These are phyloP conservation scores for Pseudogymnoascus sp. DNA, from an alignment of 2,329 filamentous ascomycete genomes.

Conservation along the genomic window DNA sequence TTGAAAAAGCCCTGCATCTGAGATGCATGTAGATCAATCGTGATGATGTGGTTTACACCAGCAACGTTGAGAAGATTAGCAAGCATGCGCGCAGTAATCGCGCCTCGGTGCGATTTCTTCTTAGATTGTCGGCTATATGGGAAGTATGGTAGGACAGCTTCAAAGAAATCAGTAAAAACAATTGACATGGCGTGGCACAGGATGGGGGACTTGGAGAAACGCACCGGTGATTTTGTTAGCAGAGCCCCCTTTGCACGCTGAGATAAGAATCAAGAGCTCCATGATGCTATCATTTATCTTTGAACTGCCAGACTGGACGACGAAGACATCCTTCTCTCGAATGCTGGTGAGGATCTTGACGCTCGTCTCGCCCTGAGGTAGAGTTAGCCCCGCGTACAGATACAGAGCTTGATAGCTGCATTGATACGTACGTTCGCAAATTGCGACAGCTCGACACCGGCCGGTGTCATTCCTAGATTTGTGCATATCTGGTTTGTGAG, in stretches of 20 bases:
- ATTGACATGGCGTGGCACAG: not conserved
- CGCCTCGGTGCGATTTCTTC: slow-evolving; percentile 94
- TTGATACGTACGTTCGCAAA: slow-evolving; percentile 58
- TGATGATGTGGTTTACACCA: slow-evolving; percentile 95
- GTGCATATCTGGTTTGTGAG: slow-evolving; percentile 60
- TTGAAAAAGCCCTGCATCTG: slow-evolving; percentile 99
- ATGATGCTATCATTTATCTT: slow-evolving; percentile 98
- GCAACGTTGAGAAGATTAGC: slow-evolving; percentile 90
- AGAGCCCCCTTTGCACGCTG: slow-evolving; percentile 94
- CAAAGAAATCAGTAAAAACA: slow-evolving; percentile 16
- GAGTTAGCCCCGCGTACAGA: slow-evolving; percentile 21
- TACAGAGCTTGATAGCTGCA: slow-evolving; percentile 20
- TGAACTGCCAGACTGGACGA: slow-evolving; percentile 91
- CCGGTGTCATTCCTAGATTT: slow-evolving; percentile 59
- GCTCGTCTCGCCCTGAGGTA: slow-evolving; percentile 56
- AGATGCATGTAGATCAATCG: slow-evolving; percentile 90
- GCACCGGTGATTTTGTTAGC: slow-evolving; percentile 92
- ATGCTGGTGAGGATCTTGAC: slow-evolving; percentile 67
- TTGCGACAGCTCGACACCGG: slow-evolving; percentile 58
- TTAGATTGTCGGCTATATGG: slow-evolving; percentile 99
- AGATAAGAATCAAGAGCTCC: slow-evolving; percentile 99
- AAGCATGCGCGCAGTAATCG: slow-evolving; percentile 94
- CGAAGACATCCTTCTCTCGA: slow-evolving; percentile 97
- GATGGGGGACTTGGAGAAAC: slow-evolving; percentile 23
- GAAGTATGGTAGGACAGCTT: slow-evolving; percentile 87